Conservation (phyloP, 2,329 filamentous ascomycete species). For the Zymoseptoria ardabiliae region DNA sequence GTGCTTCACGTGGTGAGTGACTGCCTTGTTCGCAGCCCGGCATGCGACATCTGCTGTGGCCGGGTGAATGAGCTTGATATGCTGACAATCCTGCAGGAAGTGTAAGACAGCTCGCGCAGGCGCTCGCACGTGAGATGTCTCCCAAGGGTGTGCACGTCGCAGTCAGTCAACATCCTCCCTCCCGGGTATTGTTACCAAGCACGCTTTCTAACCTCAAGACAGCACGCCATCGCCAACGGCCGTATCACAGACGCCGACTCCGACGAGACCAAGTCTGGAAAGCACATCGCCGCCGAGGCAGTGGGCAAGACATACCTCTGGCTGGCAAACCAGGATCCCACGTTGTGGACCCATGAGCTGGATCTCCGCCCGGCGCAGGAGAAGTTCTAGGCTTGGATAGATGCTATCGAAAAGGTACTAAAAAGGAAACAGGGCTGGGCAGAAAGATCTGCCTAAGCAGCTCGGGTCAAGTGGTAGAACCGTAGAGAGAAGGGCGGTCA, state of each 20-base stretch:
- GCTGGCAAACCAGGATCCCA: constrained; percentile 43
- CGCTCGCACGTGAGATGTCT: constrained; percentile 50
- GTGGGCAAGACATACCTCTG: constrained; percentile 52
- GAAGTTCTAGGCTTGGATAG: constrained; percentile 35
- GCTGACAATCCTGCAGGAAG: constrained; percentile 26
- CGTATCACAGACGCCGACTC: constrained; percentile 46
- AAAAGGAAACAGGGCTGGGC: not conserved
- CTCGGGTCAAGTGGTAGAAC: not conserved
- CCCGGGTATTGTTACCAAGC: not conserved
- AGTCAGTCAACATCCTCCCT: constrained; percentile 2
- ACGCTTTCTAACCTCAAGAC: not conserved
- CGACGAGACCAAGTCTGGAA: constrained; percentile 42
- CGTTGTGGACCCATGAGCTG: constrained; percentile 44
- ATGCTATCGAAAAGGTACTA: not conserved
- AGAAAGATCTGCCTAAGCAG: not conserved
- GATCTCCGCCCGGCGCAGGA: constrained; percentile 46
- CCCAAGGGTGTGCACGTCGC: constrained; percentile 51
- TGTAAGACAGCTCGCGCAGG: constrained; percentile 50
- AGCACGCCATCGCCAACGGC: constrained; percentile 52
- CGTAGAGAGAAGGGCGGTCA: not conserved
- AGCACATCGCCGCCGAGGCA: constrained; percentile 52
- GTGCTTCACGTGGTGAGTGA: constrained; percentile 37
- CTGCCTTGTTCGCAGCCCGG: not conserved
- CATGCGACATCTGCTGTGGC: no score
- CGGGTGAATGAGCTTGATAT: not conserved